These are phyloP conservation scores for Wallacemonas sp. DNA, from an alignment of 208 protist species.

Conservation along the genomic window DNA sequence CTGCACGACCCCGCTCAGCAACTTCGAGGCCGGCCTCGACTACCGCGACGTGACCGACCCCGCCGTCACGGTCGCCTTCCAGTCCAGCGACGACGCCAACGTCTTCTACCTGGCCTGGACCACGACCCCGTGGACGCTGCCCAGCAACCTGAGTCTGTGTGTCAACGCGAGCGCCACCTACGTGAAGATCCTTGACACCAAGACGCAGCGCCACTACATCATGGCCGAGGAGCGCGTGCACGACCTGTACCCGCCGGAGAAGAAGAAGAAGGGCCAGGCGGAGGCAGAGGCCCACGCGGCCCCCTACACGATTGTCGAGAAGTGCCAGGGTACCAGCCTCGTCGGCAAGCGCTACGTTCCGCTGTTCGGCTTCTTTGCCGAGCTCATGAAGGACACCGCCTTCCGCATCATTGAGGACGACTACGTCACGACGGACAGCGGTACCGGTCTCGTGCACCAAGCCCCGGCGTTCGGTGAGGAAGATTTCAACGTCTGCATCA, in stretches of 20 bases:
- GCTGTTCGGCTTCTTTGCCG: conserved; percentile 97
- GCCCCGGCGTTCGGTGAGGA: conserved; percentile 99
- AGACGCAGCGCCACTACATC: conserved; percentile 84
- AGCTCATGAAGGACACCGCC: conserved; percentile 52
- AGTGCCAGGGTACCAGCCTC: conserved; percentile 89
- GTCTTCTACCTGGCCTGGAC: conserved; percentile 98
- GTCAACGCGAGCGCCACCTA: conserved; percentile 99
- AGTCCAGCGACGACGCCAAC: conserved; percentile 74
- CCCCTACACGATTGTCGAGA: conserved; percentile 78
- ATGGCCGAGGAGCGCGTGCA: conserved; percentile 72
- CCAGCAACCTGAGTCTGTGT: conserved; percentile 98
- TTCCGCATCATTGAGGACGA: conserved; percentile 95
- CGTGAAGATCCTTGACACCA: conserved; percentile 94
- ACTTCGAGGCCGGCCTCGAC: conserved; percentile 99
- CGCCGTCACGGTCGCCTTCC: conserved; percentile 93
- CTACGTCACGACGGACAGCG: conserved; percentile 98
- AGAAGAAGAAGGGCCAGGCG: conserved; percentile 44
- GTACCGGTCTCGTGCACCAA: conserved; percentile 99
- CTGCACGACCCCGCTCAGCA: conserved; percentile 99
- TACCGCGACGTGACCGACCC: conserved; percentile 99
- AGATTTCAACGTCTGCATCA: conserved; percentile 98
- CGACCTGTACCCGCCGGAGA: conserved; percentile 71
- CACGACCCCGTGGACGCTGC: conserved; percentile 99
- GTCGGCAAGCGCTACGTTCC: conserved; percentile 94
- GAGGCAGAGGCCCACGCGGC: conserved; percentile 21